Evolutionary conservation across 176 grass and related monocot species (phyloP), one percentile per base, ranked within the genome.

Genomic region (Oryza meridionalis): DNA sequence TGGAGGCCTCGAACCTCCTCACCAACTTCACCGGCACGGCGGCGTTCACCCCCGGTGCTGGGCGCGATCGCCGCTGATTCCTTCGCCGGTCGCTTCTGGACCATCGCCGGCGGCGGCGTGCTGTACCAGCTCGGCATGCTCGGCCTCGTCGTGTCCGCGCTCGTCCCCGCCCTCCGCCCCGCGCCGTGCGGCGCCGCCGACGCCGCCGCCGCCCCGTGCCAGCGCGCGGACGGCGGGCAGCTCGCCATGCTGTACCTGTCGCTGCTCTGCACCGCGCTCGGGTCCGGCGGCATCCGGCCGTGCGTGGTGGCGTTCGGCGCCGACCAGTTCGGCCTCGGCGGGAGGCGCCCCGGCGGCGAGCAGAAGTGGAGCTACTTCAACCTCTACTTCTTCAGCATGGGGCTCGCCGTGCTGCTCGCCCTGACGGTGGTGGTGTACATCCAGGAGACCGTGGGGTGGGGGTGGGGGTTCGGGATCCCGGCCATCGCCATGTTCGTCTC

Each of bases 281-380:
- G 94, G 8, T 80, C 94, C 65, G 91, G 91, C 79, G 94, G 94
- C 43, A 91, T 91, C 51, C 81, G 91, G 9, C 87, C 94, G 40
- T 94, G 94, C 73, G 91, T 97, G 5, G 84, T 93, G 50, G 75
- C 91, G 2, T 97, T 97, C 58, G 94, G 94, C 42, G 94, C 94
- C 19, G 90, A 95, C 81, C 93, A 95, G 80, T 84, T 95, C 26
- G 79, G 43, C 6, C 5, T 5, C 6, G 37, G 37, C 37, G 37
- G 71, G 40, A 42, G 40, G 40, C 40, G 38, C 40, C 29, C 29
- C 5, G 70, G 74, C 44, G n/a, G 86, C 61, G 69, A 14, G 50
- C 29, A 31, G 81, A 89, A 88, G 84, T 76, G 88, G 73, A 76
- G 22, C 21, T 94, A 87, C 85, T 97, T 97, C 83, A 97, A 94